Evolutionary conservation across 2,329 filamentous ascomycete species (phyloP).

Genomic region (Xylariaceae sp.): DNA sequence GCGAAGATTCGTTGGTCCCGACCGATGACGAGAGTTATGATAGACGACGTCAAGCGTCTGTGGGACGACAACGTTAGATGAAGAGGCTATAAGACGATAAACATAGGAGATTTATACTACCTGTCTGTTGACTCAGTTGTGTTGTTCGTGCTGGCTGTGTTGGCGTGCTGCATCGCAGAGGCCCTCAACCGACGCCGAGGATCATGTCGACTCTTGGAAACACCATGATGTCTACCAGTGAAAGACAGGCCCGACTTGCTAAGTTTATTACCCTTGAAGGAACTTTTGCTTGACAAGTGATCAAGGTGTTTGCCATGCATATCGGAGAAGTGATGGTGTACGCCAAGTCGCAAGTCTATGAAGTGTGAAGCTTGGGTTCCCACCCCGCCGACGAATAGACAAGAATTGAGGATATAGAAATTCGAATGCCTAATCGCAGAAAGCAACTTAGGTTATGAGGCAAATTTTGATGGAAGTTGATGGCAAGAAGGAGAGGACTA

Average conservation of each 20-base stretch:
- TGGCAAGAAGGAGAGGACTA: too few species aligned
- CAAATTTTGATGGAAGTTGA: not conserved
- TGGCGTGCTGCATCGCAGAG: constrained; percentile 33
- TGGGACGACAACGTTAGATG: constrained; percentile 12
- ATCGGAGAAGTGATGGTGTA: constrained; percentile 32
- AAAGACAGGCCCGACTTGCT: constrained; percentile 51
- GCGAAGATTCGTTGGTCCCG: constrained; percentile 81
- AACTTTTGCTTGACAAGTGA: constrained; percentile 44
- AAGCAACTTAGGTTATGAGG: not conserved
- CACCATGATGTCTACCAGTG: constrained; percentile 45
- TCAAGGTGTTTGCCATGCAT: constrained; percentile 45
- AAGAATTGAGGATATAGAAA: not conserved
- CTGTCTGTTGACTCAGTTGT: constrained; percentile 39
- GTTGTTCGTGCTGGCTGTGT: constrained; percentile 26
- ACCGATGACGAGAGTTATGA: constrained; percentile 78
- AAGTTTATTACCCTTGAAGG: constrained; percentile 47
- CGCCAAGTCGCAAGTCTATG: not conserved
- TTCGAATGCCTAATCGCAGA: constrained; percentile 14
- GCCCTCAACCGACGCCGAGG: constrained; percentile 46
- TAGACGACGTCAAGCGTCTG: constrained; percentile 58
- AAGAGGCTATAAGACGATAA: not conserved
- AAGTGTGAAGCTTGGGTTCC: not conserved
- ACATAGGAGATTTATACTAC: constrained; percentile 30
- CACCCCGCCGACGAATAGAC: constrained; percentile 11
- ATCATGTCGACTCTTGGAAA: constrained; percentile 52